Base-by-base conservation (phyloP, 2,329 filamentous ascomycete genomes). In the Colletotrichum sp. region DNA sequence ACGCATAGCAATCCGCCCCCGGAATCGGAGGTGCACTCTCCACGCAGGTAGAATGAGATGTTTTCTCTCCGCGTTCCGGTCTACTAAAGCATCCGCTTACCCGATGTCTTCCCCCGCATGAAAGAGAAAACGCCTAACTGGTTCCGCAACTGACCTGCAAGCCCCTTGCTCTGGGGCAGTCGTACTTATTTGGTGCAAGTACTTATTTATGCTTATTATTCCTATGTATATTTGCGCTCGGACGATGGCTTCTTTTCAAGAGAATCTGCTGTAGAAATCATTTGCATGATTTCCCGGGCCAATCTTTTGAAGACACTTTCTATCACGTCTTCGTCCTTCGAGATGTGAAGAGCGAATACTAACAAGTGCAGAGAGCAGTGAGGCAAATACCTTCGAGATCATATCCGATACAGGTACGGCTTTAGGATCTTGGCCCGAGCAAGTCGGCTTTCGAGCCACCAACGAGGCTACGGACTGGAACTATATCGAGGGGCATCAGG, bases 341-440 rank as follows among this genome's bases (percentile, higher is more conserved):
- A 22, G 12, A 22, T 13, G n/a, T 22, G 3, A 52, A 52, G 19
- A 52, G 44, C 44, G 44, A 22, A 12, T 1, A 22, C n/a, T 49
- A 22, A 2, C 15, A 4, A 4, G 34, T 22, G 15, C 5, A 4
- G n/a, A 22, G 6, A 13, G 44, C 11, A 52, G 44, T 52, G 44
- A 22, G 6, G 11, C 44, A 52, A 22, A 52, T 22, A 52, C 11
- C 11, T 22, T 19, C 22, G 22, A 39, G 8, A 32, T 68, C 22
- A 57, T 63, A 36, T n/a, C 30, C 44, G 44, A 32, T 57, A 29
- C n/a, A 59, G 55, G 62, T 32, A 5, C 44, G 27, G 29, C 25
- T 19, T 49, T 22, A 52, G 22, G 32, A 65, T 69, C 61, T 49
- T 57, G 49, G 57, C 44, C 55, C 27, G 22, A 64, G 39, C 30